phyloP scores from a whole-genome alignment of 2,329 filamentous ascomycete species.

The Stylonectria norvegica region DNA sequence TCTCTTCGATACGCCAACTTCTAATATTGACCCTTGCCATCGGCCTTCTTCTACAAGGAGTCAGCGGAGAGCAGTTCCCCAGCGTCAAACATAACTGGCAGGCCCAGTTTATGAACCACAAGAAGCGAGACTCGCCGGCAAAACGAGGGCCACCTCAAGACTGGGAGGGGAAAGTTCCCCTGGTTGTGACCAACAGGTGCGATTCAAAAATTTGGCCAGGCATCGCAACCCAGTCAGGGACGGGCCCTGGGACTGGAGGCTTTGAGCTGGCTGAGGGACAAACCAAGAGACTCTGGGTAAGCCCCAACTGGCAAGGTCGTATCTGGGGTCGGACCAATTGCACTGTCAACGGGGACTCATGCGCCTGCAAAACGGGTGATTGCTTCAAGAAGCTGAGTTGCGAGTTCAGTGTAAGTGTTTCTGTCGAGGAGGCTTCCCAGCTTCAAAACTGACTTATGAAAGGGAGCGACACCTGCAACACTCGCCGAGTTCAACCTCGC shows the following conservation, averaged over 20 bases:
- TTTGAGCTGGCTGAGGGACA: constrained; percentile 62
- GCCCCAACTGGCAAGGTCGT: constrained; percentile 73
- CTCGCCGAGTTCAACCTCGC: constrained; percentile 78
- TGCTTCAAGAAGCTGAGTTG: constrained; percentile 70
- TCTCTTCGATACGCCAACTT: constrained; percentile 19
- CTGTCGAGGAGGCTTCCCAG: background rate
- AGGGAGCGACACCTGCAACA: constrained; percentile 72
- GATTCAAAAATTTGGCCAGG: constrained; percentile 71
- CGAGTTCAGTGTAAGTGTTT: constrained; percentile 57
- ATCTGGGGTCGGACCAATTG: constrained; percentile 85
- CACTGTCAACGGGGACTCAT: constrained; percentile 65
- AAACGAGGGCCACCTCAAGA: constrained; percentile 30
- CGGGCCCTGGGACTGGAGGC: constrained; percentile 62
- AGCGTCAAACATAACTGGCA: constrained; percentile 23
- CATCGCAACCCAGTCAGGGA: constrained; percentile 68
- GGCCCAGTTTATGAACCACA: constrained; percentile 25
- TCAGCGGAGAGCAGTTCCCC: constrained; percentile 12
- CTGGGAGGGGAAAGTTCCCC: constrained; percentile 46
- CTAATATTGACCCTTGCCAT: constrained; percentile 20
- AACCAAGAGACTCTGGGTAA: constrained; percentile 61
- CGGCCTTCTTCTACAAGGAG: constrained; percentile 17
- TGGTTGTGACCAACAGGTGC: constrained; percentile 71
- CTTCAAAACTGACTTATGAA: constrained; percentile 6
- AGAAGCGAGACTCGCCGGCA: constrained; percentile 17
- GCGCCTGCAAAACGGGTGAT: constrained; percentile 71